A percentile compares a stretch with the other conserved stretches of the same genome.
Conservation (phyloP, 1,284 basidiomycete genomes). For the Apiotrichum brassicae region DNA sequence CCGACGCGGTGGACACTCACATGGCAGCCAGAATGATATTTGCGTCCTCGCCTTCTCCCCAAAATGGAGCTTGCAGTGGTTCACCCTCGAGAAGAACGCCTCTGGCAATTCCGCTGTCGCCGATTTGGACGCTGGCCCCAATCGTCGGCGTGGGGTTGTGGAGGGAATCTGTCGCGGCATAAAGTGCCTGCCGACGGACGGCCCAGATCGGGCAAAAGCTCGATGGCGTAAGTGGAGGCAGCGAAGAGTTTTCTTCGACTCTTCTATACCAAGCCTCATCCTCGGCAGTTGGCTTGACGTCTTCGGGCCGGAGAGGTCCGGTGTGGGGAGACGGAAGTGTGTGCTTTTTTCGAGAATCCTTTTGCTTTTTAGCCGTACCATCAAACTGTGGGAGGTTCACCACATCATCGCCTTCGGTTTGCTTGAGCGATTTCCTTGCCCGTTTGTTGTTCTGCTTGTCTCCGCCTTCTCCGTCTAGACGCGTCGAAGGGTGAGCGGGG, state of each 20-base stretch:
- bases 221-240: too few relatives aligned
- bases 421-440: too few relatives aligned
- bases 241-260: too few relatives aligned
- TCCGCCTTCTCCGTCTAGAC: too few relatives aligned
- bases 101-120: slow-evolving; percentile 33
- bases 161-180: slow-evolving; percentile 31
- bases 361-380: too few relatives aligned
- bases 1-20: too few relatives aligned
- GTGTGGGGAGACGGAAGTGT: too few relatives aligned
- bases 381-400: too few relatives aligned
- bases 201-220: slow-evolving; percentile 42
- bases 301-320: slow-evolving; percentile 4
- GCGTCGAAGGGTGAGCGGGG: too few relatives aligned
- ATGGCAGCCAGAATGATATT: slow-evolving; percentile 33
- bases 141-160: slow-evolving; percentile 24
- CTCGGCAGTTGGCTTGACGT: slow-evolving; percentile 8
- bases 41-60: slow-evolving; percentile 24
- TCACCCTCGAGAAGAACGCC: slow-evolving; percentile 40
- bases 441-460: too few relatives aligned
- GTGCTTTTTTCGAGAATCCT: too few relatives aligned
- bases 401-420: too few relatives aligned
- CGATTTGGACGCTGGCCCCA: slow-evolving; percentile 38
- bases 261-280: slow-evolving; percentile 30
- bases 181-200: slow-evolving; percentile 26
- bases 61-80: slow-evolving; percentile 23